A percentile compares a stretch with the other conserved stretches of the same genome.
Evolutionary conservation across 2,329 filamentous ascomycete genomes (phyloP).

Genomic region (Fusarium subglutinans): DNA sequence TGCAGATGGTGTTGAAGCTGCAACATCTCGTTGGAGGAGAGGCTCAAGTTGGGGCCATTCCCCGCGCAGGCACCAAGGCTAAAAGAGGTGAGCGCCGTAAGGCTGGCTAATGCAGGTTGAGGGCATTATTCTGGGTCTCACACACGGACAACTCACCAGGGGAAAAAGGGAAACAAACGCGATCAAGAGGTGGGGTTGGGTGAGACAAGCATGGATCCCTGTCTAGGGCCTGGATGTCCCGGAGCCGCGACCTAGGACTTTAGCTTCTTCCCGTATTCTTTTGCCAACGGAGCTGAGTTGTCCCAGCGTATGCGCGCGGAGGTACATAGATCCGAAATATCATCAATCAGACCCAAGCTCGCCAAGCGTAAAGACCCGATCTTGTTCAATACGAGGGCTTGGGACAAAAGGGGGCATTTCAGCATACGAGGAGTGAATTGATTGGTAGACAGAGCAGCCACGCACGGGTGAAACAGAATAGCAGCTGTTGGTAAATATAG

Average conservation of each 20-base stretch:
- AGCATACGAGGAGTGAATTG: constrained; percentile 25
- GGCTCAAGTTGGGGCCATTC: constrained; percentile 10
- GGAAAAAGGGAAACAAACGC: background rate
- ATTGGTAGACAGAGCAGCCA: constrained; percentile 25
- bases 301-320: background rate
- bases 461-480: constrained; percentile 18
- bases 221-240: background rate
- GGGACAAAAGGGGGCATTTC: background rate
- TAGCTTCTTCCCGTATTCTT: background rate
- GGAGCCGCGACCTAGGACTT: background rate
- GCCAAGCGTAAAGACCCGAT: background rate
- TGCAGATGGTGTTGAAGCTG: constrained; percentile 11
- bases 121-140: background rate
- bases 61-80: background rate
- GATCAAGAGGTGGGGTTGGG: background rate
- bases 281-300: background rate
- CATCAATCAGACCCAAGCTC: background rate
- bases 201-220: constrained; percentile 17
- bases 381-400: constrained; percentile 13
- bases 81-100: background rate
- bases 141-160: background rate
- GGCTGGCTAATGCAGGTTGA: constrained; percentile 34
- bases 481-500: constrained; percentile 13
- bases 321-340: background rate
- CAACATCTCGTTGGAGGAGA: constrained; percentile 29